These are phyloP conservation scores for Lipomyces oligophaga DNA, from an alignment of 805 yeast species.

Conservation along the genomic window DNA sequence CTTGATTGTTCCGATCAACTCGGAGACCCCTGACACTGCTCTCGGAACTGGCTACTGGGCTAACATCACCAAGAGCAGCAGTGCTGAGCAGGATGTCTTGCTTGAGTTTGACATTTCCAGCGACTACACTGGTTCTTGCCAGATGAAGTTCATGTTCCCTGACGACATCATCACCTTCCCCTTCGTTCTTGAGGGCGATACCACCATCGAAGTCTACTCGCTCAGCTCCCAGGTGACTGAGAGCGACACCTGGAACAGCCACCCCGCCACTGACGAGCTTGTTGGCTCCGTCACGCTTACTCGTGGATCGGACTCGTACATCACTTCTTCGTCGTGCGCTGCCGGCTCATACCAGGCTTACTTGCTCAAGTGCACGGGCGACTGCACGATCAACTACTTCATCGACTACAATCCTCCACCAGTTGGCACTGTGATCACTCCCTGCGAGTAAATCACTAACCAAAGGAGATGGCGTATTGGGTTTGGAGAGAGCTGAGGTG, in stretches of 20 bases:
- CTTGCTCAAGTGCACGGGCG: constrained; percentile 26
- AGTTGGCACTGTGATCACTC: constrained; percentile 27
- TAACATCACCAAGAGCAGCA: constrained; percentile 23
- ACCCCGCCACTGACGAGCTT: constrained; percentile 23
- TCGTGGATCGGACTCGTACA: constrained; percentile 18
- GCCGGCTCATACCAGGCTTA: constrained; percentile 19
- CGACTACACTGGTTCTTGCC: constrained; percentile 23
- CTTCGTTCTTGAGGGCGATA: constrained; percentile 25
- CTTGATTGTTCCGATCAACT: constrained; percentile 27
- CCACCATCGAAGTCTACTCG: constrained; percentile 20
- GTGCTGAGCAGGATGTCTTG: constrained; percentile 26
- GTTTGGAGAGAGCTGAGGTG: too few species aligned
- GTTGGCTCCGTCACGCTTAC: constrained; percentile 23
- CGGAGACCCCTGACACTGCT: constrained; percentile 24
- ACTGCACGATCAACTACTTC: constrained; percentile 25
- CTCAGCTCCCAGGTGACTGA: constrained; percentile 12
- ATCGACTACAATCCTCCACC: constrained; percentile 30
- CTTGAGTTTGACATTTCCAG: constrained; percentile 22
- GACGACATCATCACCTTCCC: constrained; percentile 26
- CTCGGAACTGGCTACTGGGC: constrained; percentile 28
- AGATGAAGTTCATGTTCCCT: constrained; percentile 27
- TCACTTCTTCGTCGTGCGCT: constrained; percentile 13
- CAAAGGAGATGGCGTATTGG: too few species aligned
- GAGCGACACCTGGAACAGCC: constrained; percentile 25
- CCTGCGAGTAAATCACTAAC: constrained; percentile 24